Percentiles rank a stretch among this genome's conserved stretches.
These are phyloP conservation scores for Corrigiola litoralis DNA, from an alignment of 179 eudicot species.

Conservation along the genomic window DNA sequence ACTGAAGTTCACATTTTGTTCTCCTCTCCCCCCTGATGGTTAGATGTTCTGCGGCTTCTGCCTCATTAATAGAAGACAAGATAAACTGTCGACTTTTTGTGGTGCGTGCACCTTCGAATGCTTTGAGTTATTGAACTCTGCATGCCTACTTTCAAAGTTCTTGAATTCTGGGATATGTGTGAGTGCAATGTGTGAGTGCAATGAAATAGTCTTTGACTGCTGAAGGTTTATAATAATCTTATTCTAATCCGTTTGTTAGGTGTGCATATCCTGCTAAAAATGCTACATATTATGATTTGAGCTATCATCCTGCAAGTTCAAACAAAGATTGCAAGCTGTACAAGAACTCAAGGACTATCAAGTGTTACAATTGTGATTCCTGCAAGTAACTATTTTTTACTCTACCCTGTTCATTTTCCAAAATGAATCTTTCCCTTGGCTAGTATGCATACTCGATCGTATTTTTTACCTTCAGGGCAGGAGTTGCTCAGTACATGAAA, in stretches of 20 bases:
- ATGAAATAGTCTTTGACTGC: not conserved
- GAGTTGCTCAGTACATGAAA: conserved; percentile 94
- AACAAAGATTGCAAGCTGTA: conserved; percentile 85
- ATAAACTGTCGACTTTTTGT: too few species aligned
- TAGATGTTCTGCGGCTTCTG: too few species aligned
- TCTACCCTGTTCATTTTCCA: not conserved
- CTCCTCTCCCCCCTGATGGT: too few species aligned
- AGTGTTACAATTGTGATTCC: conserved; percentile 80
- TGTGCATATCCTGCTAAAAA: conserved; percentile 92
- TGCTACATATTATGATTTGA: conserved; percentile 77
- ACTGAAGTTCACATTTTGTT: too few species aligned
- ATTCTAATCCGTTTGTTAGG: conserved; percentile 28
- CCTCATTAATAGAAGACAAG: too few species aligned
- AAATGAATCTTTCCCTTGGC: not conserved
- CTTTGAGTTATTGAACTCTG: too few species aligned
- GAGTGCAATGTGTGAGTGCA: too few species aligned
- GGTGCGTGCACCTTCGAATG: too few species aligned
- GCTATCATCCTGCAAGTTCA: conserved; percentile 73
- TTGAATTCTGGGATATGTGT: too few species aligned
- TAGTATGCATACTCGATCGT: not conserved
- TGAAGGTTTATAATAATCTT: not conserved
- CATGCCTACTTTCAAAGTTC: too few species aligned
- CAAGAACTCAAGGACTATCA: conserved; percentile 62
- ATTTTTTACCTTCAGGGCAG: conserved; percentile 52
- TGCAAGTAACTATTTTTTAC: conserved; percentile 57